Conservation (phyloP, 129 eudicot species). For the Pseudognaphalium luteoalbum region DNA sequence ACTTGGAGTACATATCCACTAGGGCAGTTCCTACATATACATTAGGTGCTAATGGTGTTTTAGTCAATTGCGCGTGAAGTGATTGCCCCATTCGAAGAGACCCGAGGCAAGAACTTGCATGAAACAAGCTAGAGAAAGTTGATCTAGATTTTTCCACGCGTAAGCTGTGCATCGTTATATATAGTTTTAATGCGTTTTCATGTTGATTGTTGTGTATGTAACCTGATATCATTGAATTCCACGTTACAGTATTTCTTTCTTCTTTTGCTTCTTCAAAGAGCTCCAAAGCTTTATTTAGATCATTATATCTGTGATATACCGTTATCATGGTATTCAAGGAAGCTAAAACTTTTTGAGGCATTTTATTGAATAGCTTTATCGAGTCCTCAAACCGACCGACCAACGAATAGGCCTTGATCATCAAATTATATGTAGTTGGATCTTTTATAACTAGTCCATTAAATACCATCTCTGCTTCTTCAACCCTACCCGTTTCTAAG, state of each 20-base stretch:
- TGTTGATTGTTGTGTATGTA: conserved; percentile 54
- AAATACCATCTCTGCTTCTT: conserved; percentile 64
- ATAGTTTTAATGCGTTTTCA: conserved; percentile 54
- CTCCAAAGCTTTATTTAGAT: conserved; percentile 60
- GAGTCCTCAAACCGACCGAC: conserved; percentile 56
- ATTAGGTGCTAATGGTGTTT: conserved; percentile 57
- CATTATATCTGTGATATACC: conserved; percentile 48
- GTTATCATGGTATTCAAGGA: conserved; percentile 62
- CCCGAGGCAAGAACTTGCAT: conserved; percentile 66
- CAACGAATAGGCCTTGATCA: conserved; percentile 66
- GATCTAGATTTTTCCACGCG: conserved; percentile 53
- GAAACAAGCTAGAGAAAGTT: conserved; percentile 60
- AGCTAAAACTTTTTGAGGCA: conserved; percentile 46
- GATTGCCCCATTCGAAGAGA: conserved; percentile 64
- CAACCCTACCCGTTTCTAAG: conserved; percentile 38
- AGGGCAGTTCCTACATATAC: conserved; percentile 69
- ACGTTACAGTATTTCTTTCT: conserved; percentile 52
- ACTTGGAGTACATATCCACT: conserved; percentile 74
- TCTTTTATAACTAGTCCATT: conserved; percentile 33
- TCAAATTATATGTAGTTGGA: conserved; percentile 51
- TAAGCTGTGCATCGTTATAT: conserved; percentile 38
- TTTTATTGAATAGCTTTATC: conserved; percentile 45
- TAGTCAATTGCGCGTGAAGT: conserved; percentile 56
- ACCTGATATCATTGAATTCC: conserved; percentile 85
- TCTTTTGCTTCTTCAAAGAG: conserved; percentile 56